phyloP scores from a whole-genome alignment of 139 green algal genomes.

The Microglena sp. region DNA sequence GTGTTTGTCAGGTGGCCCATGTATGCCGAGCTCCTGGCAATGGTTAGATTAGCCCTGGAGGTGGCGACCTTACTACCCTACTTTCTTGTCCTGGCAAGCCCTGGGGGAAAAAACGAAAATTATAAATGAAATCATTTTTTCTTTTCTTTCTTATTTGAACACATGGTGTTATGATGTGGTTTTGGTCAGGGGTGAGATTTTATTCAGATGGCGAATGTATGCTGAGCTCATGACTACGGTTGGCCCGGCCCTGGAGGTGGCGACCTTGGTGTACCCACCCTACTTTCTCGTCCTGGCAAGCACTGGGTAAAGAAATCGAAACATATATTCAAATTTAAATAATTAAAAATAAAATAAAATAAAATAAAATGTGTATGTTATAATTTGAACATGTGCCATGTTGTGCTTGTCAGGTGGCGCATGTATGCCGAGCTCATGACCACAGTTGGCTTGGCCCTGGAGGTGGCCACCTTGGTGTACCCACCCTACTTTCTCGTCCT shows the following conservation, averaged over 20 bases:
- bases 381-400: no score
- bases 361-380: no score
- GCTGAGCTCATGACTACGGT: constrained; percentile 44
- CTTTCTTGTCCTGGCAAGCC: constrained; percentile 68
- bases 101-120: no score
- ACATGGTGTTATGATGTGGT: no score
- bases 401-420: constrained; percentile 59
- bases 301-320: no score
- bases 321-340: no score
- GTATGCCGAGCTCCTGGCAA: constrained; percentile 45
- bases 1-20: constrained; percentile 68
- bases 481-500: constrained; percentile 70
- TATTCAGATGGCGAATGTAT: constrained; percentile 62
- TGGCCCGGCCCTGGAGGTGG: constrained; percentile 70
- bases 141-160: no score
- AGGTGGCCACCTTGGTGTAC: constrained; percentile 63
- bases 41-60: constrained; percentile 62
- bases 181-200: no score
- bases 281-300: constrained; percentile 71
- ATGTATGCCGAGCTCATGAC: constrained; percentile 55
- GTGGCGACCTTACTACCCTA: constrained; percentile 59
- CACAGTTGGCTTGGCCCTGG: constrained; percentile 53
- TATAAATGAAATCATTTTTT: no score
- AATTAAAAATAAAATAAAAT: no score
- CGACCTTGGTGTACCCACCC: constrained; percentile 50